phyloP scores from a whole-genome alignment of 2,329 filamentous ascomycete genomes.

The Pseudogymnoascus sp. region DNA sequence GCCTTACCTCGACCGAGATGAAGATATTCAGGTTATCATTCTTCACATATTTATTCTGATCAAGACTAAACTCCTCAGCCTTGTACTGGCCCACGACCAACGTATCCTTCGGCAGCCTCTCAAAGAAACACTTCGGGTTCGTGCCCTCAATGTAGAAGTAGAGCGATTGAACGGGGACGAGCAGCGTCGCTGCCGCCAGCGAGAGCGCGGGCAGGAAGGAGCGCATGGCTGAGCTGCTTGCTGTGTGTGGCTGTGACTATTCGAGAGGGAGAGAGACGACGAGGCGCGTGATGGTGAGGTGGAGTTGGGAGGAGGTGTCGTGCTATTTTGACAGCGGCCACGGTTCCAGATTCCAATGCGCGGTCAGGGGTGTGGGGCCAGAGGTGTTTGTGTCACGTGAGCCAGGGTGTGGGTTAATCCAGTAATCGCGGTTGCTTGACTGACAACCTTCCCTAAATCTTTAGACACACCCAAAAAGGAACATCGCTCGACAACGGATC shows the following conservation, averaged over 20 bases:
- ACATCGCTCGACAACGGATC: not conserved
- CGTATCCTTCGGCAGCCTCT: conserved; percentile 95
- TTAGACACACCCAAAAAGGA: not conserved
- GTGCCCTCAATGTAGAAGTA: conserved; percentile 93
- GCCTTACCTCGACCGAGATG: conserved; percentile 76
- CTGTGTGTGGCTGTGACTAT: not conserved
- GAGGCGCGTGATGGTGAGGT: not conserved
- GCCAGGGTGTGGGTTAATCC: not conserved
- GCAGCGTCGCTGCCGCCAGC: conserved; percentile 42
- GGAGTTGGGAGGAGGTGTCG: not conserved
- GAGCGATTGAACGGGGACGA: conserved; percentile 65
- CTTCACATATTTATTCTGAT: conserved; percentile 57
- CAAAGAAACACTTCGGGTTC: conserved; percentile 90
- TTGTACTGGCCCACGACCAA: conserved; percentile 89
- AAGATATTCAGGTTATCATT: conserved; percentile 73
- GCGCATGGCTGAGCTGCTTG: conserved; percentile 39
- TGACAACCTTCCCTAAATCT: not conserved
- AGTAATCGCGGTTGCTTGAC: not conserved
- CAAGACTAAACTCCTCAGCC: conserved; percentile 74
- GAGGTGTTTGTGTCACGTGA: not conserved
- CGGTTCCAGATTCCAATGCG: conserved; percentile 5
- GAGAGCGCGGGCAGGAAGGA: conserved; percentile 57
- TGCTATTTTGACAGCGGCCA: conserved; percentile 9
- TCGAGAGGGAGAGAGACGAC: not conserved
- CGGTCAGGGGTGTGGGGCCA: conserved; percentile 7